Percentiles rank a stretch among this genome's conserved stretches.
phyloP scores from a whole-genome alignment of 352 stramenopile species.

The Pythium phragmitis region DNA sequence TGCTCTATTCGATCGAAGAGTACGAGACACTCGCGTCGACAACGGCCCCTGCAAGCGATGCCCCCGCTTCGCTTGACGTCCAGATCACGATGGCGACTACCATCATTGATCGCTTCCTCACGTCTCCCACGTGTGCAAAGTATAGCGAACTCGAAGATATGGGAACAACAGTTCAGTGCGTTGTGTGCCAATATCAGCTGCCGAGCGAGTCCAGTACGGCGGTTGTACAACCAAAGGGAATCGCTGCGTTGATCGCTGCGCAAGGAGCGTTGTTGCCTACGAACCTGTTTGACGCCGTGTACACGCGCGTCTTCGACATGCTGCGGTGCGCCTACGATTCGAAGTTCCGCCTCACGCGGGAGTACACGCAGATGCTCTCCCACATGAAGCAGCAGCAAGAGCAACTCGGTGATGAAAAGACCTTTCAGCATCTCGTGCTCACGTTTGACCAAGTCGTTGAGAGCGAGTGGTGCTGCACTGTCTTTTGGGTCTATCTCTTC shows the following conservation, averaged over 20 bases:
- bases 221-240: background rate
- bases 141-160: constrained; percentile 6
- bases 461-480: constrained; percentile 65
- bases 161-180: constrained; percentile 11
- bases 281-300: constrained; percentile 33
- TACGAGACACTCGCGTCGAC: constrained; percentile 37
- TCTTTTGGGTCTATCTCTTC: constrained; percentile 76
- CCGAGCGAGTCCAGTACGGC: background rate
- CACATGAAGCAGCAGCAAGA: constrained; percentile 22
- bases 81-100: constrained; percentile 33
- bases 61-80: constrained; percentile 16
- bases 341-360: constrained; percentile 32
- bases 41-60: background rate
- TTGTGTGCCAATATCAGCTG: constrained; percentile 20
- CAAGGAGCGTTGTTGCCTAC: constrained; percentile 23
- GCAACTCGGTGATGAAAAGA: constrained; percentile 12
- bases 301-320: constrained; percentile 28
- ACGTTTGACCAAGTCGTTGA: constrained; percentile 57
- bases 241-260: constrained; percentile 1
- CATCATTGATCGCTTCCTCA: constrained; percentile 37
- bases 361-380: constrained; percentile 31
- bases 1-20: constrained; percentile 47
- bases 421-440: constrained; percentile 26
- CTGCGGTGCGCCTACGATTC: constrained; percentile 32
- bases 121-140: background rate